Evolutionary conservation across 2,329 filamentous ascomycete genomes (phyloP), one percentile per base, ranked within the genome.

Genomic region (Malbranchea cinnamomea): DNA sequence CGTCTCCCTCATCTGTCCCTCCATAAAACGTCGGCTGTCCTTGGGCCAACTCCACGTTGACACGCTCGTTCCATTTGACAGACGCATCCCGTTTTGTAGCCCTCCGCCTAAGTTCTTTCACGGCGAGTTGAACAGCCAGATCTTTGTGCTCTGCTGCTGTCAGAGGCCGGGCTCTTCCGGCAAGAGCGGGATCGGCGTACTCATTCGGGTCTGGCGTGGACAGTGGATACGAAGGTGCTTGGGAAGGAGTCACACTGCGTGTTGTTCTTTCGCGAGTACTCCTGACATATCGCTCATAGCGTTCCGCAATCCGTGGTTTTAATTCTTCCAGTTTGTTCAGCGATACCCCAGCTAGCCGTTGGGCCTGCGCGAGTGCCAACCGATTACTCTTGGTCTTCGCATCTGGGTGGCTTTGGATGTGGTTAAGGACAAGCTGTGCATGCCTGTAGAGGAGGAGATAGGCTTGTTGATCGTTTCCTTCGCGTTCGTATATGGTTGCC

Each of bases 361-460:
- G 70, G 6, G 72, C 74, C 23, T 60, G 57, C 26, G 61, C 56
- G 26, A 78, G 47, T 8, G 62, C 60, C 31, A 56, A 53, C 32
- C 62, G 63, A 39, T 68, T 67, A 20, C 77, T 71, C 6, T 71
- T 65, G 5, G 72, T 67, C 41, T 70, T 77, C 26, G 71, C 71
- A 33, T 89, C 73, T 1, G 87, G 84, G 44, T 95, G 89, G 2
- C 61, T 67, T 0, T 71, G 66, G 6, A 98, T 63, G 31, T 78
- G 68, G 5, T 82, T 70, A 16, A 93, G 61, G 14, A 93, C 71
- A n/a, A 98, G 72, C 31, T 77, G 68, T 6, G 83, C 83, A 56
- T 92, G 84, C 42, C 89, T 75, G 50, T 89, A 82, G n/a, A 92
- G 70, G 35, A 95, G 73, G 32, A 94, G 68, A 53, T 92, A 98